phyloP scores from a whole-genome alignment of 768 basidiomycete genomes.

The Cyclocybe cylindracea region DNA sequence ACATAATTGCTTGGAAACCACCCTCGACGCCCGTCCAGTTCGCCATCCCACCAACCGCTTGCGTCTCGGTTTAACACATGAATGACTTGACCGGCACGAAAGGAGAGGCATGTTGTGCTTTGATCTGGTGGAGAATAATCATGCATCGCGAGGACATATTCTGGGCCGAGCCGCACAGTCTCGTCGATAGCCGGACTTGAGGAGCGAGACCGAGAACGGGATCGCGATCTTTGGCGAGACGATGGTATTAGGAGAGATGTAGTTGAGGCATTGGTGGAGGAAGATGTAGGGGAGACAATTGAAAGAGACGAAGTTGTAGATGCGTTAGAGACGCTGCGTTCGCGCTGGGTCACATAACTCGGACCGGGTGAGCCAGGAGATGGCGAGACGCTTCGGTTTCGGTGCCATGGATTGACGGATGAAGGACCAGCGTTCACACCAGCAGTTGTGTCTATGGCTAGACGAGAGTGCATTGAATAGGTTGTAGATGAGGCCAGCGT shows the following conservation, averaged over 20 bases:
- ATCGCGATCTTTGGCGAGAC: constrained; percentile 21
- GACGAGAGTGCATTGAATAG: constrained; percentile 44
- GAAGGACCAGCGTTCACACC: constrained; percentile 31
- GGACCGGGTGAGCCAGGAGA: constrained; percentile 34
- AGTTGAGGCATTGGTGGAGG: constrained; percentile 55
- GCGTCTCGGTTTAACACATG: constrained; percentile 85
- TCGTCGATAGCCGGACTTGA: constrained; percentile 51
- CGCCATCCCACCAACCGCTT: constrained; percentile 99
- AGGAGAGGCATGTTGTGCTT: constrained; percentile 81
- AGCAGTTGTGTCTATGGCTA: constrained; percentile 51
- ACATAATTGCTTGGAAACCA: constrained; percentile 99
- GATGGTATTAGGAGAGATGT: constrained; percentile 47
- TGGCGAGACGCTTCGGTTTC: constrained; percentile 29
- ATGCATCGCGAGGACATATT: constrained; percentile 91
- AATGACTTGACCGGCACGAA: constrained; percentile 89
- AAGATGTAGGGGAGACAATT: constrained; percentile 52
- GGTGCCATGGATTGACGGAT: constrained; percentile 25
- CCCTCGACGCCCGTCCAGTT: constrained; percentile 83
- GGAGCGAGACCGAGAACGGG: constrained; percentile 37
- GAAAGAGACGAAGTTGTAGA: constrained; percentile 60
- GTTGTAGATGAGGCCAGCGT: background rate
- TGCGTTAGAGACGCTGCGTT: constrained; percentile 54
- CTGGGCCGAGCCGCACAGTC: constrained; percentile 49
- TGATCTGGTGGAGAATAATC: constrained; percentile 78
- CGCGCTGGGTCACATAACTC: constrained; percentile 31